phyloP scores from a whole-genome alignment of 1,139 yeast genomes.

The Suhomyces panamericanus region DNA sequence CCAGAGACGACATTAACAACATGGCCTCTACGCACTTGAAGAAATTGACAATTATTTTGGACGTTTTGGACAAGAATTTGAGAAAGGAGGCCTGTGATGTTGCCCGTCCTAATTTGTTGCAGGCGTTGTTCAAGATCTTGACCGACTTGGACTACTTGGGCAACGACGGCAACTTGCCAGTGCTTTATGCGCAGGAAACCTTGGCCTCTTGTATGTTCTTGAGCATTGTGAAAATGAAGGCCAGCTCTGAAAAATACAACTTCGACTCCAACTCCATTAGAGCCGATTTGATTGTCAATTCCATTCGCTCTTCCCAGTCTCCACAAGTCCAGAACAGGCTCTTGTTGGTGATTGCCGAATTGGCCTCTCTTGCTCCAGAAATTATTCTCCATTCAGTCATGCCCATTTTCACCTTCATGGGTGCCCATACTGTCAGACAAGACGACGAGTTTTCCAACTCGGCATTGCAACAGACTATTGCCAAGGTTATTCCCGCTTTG shows the following conservation, averaged over 20 bases:
- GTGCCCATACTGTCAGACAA: constrained; percentile 94
- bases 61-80: constrained; percentile 62
- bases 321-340: constrained; percentile 94
- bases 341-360: constrained; percentile 77
- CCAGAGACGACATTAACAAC: constrained; percentile 64
- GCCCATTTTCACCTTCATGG: constrained; percentile 99
- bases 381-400: constrained; percentile 90
- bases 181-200: constrained; percentile 86
- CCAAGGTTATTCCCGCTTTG: constrained; percentile 89
- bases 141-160: constrained; percentile 89
- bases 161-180: constrained; percentile 88
- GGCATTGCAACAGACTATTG: constrained; percentile 89
- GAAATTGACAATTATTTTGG: constrained; percentile 76
- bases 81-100: constrained; percentile 22
- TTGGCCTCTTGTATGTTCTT: constrained; percentile 83
- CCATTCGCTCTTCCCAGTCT: constrained; percentile 83
- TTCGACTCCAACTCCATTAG: constrained; percentile 71
- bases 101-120: constrained; percentile 52
- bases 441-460: constrained; percentile 94
- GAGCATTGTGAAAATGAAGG: constrained; percentile 55
- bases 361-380: constrained; percentile 89
- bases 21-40: constrained; percentile 78
- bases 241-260: constrained; percentile 23
- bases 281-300: constrained; percentile 87
- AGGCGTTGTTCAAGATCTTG: constrained; percentile 65